Evolutionary conservation across 345 rosid species (phyloP), one percentile per base, ranked within the genome.

Genomic region (Hibiscus trionum): DNA sequence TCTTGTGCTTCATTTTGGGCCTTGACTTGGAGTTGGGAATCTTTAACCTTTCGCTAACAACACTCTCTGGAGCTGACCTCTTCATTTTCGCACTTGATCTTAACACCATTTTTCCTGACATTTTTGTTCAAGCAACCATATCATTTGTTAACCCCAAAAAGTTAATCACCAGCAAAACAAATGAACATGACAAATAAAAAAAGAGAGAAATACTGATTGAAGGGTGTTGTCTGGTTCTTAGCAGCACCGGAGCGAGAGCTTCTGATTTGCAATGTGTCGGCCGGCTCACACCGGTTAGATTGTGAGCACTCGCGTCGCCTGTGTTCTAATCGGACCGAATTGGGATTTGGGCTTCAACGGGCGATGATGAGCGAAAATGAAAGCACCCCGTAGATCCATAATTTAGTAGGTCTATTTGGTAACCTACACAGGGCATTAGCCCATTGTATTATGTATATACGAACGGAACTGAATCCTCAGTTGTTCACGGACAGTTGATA

Each of bases 1-100:
- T 87, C 80, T 80, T 82, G 75, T 64, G 78, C 52, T 64, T 83
- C 61, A 68, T 2, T 73, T 76, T 66, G 19, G 60, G 62, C 3
- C 69, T 76, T 83, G 19, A 80, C 27, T 52, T 50, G 26, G 72
- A 68, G 56, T 46, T 66, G 57, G 57, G 7, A 14, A 35, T 66
- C 39, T 7, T 14, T 66, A 24, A 35, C 26, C 21, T 47, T 6
- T 47, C 70, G 6, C 70, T 66, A 66, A 66, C 56, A 66, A 47
- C 21, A 66, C 46, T 68, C n/a, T 10, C 27, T 29, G 33, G 27
- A 68, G 46, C 60, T 68, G 27, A n/a, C 15, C 59, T 68, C 60
- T 68, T 68, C 60, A 68, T 68, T 68, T 50, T 50, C 60, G 17
- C 72, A 50, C 27, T 68, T n/a, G 72, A 68, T 31, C 60, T 68